Base-by-base conservation (phyloP, 2,329 filamentous ascomycete species). In the Penicillium sp. region DNA sequence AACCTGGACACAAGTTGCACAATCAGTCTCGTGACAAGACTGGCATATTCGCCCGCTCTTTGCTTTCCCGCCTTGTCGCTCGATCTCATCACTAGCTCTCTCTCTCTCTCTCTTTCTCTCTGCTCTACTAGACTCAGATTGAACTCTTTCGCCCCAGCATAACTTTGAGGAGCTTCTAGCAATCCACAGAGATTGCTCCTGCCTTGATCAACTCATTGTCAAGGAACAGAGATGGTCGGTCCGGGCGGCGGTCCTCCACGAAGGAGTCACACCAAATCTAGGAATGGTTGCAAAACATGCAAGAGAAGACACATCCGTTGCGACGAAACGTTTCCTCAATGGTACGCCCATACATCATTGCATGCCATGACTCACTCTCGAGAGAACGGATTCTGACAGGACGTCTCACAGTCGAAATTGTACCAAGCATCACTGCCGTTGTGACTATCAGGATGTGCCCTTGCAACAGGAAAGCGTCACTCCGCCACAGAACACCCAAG, bases 351-450 rank as follows among this genome's bases (percentile, higher is more conserved):
- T 24, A 4, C 36, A 5, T 33, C 35, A 9, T 1, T 28, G 33
- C 11, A 42, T 27, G 28, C 24, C 8, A 32, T 32, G 29, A 32
- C 11, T 4, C 11, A 32, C 29, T 3, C 29, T 5, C 29, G 29
- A 32, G 29, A 32, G 29, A 7, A 32, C 6, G 37, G 27, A n/a
- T 32, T 51, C 54, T 59, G 43, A 61, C 38, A 9, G 36, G 50
- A 28, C 48, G 29, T 25, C 36, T 26, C 51, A 13, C 64, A 95
- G 90, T 75, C 89, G 89, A 64, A 98, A 98, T 73, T 98, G 93
- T 73, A 96, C 91, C 53, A 98, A 97, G 74, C 93, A 98, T 74
- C 95, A 96, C 75, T 93, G 94, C 62, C 87, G 90, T 64, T 98
- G 93, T 73, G 93, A 95, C 61, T 98, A 97, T 76, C 94, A 95